phyloP scores from a whole-genome alignment of 352 stramenopile species.

The Phytopythium boreale region DNA sequence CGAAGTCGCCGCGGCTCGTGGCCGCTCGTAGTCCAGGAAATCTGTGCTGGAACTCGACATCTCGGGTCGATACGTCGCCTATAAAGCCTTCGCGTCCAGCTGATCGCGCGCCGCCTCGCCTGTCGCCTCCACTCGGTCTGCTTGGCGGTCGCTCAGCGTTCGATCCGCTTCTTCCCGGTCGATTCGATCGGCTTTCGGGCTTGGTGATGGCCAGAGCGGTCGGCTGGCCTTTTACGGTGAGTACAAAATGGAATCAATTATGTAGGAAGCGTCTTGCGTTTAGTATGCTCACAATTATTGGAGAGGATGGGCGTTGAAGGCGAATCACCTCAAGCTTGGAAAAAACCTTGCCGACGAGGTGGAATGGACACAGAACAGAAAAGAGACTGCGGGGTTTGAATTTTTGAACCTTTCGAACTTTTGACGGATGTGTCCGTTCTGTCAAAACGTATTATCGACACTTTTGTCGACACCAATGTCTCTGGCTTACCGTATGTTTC shows the following conservation, averaged over 20 bases:
- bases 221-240: neutral
- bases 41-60: slow-evolving; percentile 3
- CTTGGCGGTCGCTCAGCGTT: neutral
- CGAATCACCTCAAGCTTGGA: neutral
- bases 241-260: neutral
- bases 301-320: neutral
- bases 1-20: neutral
- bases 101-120: neutral
- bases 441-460: no score
- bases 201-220: neutral
- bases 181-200: neutral
- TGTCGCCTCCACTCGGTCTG: neutral
- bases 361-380: no score
- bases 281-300: neutral
- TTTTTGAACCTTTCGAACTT: slow-evolving; percentile 1
- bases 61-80: neutral
- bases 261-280: neutral
- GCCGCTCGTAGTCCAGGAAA: slow-evolving; percentile 6
- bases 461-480: no score
- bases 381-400: no score
- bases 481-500: neutral
- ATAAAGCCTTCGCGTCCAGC: neutral
- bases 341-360: neutral
- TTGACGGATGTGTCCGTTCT: no score
- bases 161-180: neutral